A percentile compares a stretch with the other conserved stretches of the same genome.
Evolutionary conservation across 140 eudicot species (phyloP).

Genomic region (Stevia rebaudiana): DNA sequence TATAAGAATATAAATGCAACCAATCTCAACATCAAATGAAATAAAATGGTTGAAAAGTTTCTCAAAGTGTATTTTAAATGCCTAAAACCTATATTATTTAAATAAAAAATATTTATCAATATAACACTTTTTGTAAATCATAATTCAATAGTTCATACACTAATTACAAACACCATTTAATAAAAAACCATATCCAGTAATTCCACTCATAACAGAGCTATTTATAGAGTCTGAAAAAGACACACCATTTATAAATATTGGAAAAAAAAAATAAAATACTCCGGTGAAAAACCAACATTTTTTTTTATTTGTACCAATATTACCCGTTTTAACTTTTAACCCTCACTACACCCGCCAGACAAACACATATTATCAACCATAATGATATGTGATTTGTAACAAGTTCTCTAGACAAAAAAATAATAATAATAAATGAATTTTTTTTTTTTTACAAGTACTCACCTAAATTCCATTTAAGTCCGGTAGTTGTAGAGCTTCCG

Average conservation of each 20-base stretch:
- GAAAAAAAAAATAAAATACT: not conserved
- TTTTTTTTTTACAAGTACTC: no score
- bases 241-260: not conserved
- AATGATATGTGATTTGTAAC: not conserved
- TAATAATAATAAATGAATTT: no score
- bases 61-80: not conserved
- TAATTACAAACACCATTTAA: no score
- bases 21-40: not conserved
- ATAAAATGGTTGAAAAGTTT: not conserved
- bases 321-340: not conserved
- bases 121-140: no score
- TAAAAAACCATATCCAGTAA: no score
- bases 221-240: no score
- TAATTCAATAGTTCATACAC: no score
- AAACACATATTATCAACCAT: not conserved
- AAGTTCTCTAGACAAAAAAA: no score
- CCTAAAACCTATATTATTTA: not conserved
- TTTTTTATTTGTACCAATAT: not conserved
- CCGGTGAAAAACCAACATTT: not conserved
- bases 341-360: not conserved
- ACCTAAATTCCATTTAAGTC: conserved; percentile 89
- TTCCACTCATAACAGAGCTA: no score
- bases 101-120: not conserved
- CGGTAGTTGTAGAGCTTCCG: conserved; percentile 63
- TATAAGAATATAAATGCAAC: not conserved